A percentile compares a stretch with the other conserved stretches of the same genome.
phyloP scores from a whole-genome alignment of 1,139 yeast genomes.

The Meyerozyma guilliermondii region DNA sequence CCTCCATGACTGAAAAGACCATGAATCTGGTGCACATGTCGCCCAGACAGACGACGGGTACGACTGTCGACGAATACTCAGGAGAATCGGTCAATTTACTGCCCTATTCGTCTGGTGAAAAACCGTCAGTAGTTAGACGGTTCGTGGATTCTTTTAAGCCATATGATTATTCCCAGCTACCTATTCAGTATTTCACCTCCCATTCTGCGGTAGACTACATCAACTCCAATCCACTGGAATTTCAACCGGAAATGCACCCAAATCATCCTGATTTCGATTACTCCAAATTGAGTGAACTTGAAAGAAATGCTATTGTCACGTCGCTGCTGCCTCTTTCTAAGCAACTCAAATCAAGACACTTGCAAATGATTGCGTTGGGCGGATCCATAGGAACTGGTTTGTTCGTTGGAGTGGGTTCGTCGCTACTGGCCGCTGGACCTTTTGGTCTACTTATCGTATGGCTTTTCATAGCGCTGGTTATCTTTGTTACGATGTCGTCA shows the following conservation, averaged over 20 bases:
- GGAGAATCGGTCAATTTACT: not conserved
- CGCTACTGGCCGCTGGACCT: conserved; percentile 33
- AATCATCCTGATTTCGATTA: conserved; percentile 28
- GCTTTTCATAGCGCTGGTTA: conserved; percentile 25
- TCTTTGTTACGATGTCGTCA: conserved; percentile 31
- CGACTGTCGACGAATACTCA: not conserved
- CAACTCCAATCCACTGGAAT: conserved; percentile 1
- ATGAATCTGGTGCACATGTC: conserved; percentile 1
- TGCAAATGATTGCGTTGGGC: conserved; percentile 34
- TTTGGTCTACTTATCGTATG: conserved; percentile 30
- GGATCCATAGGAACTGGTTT: conserved; percentile 41
- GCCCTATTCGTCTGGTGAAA: not conserved
- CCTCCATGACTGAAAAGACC: not conserved
- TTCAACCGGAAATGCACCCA: conserved; percentile 8
- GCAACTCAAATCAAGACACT: conserved; percentile 41
- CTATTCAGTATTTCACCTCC: conserved; percentile 4
- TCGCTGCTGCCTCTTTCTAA: conserved; percentile 69
- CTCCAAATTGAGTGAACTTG: conserved; percentile 22
- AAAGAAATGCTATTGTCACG: conserved; percentile 52
- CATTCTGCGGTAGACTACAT: not conserved
- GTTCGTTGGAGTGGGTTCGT: conserved; percentile 31
- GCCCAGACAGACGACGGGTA: not conserved
- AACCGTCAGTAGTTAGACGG: conserved; percentile 9
- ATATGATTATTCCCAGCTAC: conserved; percentile 19
- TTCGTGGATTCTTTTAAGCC: conserved; percentile 26